A percentile compares a stretch with the other conserved stretches of the same genome.
Evolutionary conservation across 2,329 filamentous ascomycete genomes (phyloP).

Genomic region (Saccharata proteae): DNA sequence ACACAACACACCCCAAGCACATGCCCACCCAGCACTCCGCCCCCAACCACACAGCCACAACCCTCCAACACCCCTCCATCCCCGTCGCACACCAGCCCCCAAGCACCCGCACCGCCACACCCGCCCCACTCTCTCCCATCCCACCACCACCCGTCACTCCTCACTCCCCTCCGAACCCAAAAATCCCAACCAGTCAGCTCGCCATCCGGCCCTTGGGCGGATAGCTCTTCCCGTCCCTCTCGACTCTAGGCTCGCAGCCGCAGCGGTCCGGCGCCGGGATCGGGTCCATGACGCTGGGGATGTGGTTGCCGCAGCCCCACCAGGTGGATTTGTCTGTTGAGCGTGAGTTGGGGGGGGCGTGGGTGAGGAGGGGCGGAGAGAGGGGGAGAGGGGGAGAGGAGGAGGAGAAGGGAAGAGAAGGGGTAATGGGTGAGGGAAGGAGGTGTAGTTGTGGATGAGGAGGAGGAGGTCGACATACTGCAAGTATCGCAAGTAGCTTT

Average conservation of each 20-base stretch:
- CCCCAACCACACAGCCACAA: too few species aligned
- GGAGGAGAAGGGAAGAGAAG: not conserved
- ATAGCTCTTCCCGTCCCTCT: conserved; percentile 49
- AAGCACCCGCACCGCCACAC: too few species aligned
- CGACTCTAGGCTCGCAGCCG: conserved; percentile 51
- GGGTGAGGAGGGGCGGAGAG: too few species aligned
- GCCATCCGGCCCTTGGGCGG: conserved; percentile 47
- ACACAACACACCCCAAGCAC: too few species aligned
- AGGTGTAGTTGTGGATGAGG: conserved; percentile 1
- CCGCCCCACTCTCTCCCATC: too few species aligned
- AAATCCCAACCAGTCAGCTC: conserved; percentile 17
- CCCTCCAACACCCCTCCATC: too few species aligned
- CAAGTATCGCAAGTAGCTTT: conserved; percentile 50
- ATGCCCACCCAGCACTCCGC: too few species aligned
- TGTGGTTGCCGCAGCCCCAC: conserved; percentile 54
- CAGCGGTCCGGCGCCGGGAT: conserved; percentile 50
- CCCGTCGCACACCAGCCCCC: too few species aligned
- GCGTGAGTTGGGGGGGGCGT: too few species aligned
- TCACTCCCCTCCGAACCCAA: not conserved
- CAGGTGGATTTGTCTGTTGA: conserved; percentile 51
- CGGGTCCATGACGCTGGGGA: conserved; percentile 49
- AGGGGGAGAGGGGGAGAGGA: conserved; percentile 4
- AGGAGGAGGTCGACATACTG: conserved; percentile 35
- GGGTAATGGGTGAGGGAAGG: conserved; percentile 1
- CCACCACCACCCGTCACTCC: conserved; percentile 2